Evolutionary conservation across 352 stramenopile species (phyloP).

Genomic region (Phytopythium delawarense): DNA sequence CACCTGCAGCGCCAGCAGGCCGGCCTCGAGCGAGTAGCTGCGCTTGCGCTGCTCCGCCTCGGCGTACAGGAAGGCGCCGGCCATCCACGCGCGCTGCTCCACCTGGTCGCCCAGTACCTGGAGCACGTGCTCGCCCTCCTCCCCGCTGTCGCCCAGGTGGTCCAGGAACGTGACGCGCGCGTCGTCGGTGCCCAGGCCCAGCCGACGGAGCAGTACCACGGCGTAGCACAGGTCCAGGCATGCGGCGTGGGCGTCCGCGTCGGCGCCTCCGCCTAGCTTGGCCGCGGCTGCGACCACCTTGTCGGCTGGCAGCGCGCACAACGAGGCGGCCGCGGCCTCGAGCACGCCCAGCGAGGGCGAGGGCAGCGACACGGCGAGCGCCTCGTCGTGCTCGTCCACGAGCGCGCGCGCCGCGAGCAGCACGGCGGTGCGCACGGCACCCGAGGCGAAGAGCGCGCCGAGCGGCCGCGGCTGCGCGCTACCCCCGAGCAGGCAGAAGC

Average conservation of each 20-base stretch:
- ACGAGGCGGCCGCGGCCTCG: constrained; percentile 22
- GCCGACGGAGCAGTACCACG: constrained; percentile 51
- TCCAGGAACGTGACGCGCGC: constrained; percentile 56
- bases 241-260: constrained; percentile 16
- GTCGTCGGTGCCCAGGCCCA: constrained; percentile 48
- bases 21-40: constrained; percentile 53
- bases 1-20: constrained; percentile 58
- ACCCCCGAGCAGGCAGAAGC: constrained; percentile 47
- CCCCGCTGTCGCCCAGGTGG: constrained; percentile 19
- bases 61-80: constrained; percentile 62
- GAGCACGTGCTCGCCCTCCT: constrained; percentile 21
- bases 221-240: constrained; percentile 66
- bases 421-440: constrained; percentile 24
- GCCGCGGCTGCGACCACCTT: constrained; percentile 1
- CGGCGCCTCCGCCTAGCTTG: constrained; percentile 6
- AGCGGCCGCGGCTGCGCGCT: constrained; percentile 35
- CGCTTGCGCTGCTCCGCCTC: constrained; percentile 55
- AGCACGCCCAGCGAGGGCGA: constrained; percentile 37
- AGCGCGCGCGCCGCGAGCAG: constrained; percentile 29
- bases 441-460: constrained; percentile 49
- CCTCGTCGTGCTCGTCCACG: constrained; percentile 10
- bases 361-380: constrained; percentile 30
- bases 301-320: constrained; percentile 28
- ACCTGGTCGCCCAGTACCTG: constrained; percentile 12
- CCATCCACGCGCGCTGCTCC: constrained; percentile 54